Conservation (phyloP, 148 eudicot genomes). For the Camellia lanceoleosa region DNA sequence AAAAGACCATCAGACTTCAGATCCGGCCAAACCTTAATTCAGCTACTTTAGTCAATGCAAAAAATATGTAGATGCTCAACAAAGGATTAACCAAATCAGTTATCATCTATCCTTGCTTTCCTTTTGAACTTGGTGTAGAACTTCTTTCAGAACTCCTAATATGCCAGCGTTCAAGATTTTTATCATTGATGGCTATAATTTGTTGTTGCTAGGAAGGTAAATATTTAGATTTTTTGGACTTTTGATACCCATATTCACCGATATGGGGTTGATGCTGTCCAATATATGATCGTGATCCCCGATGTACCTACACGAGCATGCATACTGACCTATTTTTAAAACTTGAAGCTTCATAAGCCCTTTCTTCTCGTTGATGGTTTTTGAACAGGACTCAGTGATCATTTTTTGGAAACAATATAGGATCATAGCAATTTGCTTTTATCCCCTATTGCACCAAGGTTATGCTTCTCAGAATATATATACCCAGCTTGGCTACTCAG, state of each 20-base stretch:
- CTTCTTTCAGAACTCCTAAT: background rate
- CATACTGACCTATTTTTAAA: too few relatives aligned
- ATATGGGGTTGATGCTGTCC: too few relatives aligned
- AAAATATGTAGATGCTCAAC: background rate
- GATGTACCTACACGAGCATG: too few relatives aligned
- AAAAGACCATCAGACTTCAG: background rate
- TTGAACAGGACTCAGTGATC: conserved; percentile 77
- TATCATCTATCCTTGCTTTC: background rate
- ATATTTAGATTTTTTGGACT: too few relatives aligned
- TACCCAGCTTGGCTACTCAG: conserved; percentile 90
- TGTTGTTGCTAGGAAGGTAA: background rate
- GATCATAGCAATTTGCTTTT: conserved; percentile 83
- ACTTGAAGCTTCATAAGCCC: background rate
- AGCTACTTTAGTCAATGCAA: background rate
- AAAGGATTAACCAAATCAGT: background rate
- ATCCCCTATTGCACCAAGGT: conserved; percentile 72
- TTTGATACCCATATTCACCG: too few relatives aligned
- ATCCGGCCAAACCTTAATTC: background rate
- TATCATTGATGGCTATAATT: background rate
- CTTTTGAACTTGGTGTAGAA: background rate
- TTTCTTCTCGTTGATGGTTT: conserved; percentile 1
- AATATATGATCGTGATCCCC: too few relatives aligned
- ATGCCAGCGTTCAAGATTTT: background rate
- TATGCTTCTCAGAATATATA: conserved; percentile 73
- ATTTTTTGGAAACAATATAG: conserved; percentile 88